These are phyloP conservation scores for Fusarium sp. DNA, from an alignment of 2,329 filamentous ascomycete genomes.

Conservation along the genomic window DNA sequence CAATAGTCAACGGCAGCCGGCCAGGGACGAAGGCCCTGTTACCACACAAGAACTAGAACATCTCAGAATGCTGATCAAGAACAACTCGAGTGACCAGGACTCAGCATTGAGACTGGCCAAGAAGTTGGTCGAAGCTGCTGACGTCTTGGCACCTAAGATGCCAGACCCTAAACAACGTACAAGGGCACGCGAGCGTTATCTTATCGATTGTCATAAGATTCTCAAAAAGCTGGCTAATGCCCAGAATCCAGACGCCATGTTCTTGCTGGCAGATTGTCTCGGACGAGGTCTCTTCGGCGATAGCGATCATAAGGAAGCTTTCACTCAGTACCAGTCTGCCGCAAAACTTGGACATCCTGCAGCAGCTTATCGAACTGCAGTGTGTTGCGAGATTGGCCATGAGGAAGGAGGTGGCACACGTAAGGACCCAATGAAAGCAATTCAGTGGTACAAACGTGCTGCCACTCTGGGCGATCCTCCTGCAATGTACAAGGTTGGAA, in stretches of 20 bases:
- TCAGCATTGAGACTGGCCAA: conserved; percentile 80
- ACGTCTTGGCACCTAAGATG: conserved; percentile 72
- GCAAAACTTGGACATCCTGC: conserved; percentile 89
- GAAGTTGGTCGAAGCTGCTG: conserved; percentile 85
- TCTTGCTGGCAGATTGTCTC: conserved; percentile 89
- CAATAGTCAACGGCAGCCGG: conserved; percentile 39
- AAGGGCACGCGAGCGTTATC: conserved; percentile 83
- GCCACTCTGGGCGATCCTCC: conserved; percentile 90
- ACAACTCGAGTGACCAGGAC: conserved; percentile 76
- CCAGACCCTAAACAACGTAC: conserved; percentile 77
- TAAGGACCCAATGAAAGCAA: conserved; percentile 90
- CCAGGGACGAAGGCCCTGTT: conserved; percentile 62
- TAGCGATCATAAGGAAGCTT: conserved; percentile 90
- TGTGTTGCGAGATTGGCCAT: conserved; percentile 95
- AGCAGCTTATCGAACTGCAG: conserved; percentile 92
- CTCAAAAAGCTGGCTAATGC: conserved; percentile 84
- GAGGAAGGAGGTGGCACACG: conserved; percentile 95
- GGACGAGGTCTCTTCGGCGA: conserved; percentile 85
- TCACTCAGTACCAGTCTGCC: conserved; percentile 90
- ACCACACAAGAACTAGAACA: conserved; percentile 82
- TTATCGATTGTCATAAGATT: conserved; percentile 87
- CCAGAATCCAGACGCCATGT: conserved; percentile 88
- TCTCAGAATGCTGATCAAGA: conserved; percentile 75
- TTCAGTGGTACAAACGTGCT: conserved; percentile 97
- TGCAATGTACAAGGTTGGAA: conserved; percentile 98